Conservation (phyloP, 345 rosid genomes). For the Melaleuca quinquenervia region DNA sequence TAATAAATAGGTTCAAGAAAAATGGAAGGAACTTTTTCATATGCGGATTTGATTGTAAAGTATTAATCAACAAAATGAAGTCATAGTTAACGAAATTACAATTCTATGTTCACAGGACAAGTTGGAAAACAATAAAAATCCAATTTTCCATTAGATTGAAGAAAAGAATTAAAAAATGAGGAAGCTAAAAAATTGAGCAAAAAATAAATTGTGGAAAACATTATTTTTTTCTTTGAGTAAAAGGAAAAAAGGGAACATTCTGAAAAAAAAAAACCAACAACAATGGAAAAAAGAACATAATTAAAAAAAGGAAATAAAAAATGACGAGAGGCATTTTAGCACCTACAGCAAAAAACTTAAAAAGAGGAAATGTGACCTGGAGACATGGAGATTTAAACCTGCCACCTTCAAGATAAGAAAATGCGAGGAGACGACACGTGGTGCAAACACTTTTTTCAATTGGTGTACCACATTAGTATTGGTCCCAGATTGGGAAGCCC, state of each 20-base stretch:
- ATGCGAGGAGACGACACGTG: neutral
- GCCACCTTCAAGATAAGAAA: neutral
- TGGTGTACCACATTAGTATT: neutral
- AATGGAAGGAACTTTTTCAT: neutral
- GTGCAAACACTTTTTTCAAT: neutral
- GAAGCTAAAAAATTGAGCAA: neutral
- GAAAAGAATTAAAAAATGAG: neutral
- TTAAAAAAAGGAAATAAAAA: neutral
- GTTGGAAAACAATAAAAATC: neutral
- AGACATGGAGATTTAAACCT: neutral
- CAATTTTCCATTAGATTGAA: neutral
- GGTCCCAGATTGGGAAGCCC: neutral
- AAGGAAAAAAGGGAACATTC: neutral
- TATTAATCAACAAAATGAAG: neutral
- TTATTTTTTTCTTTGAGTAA: neutral
- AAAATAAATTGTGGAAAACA: neutral
- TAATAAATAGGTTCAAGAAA: neutral
- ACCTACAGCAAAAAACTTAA: neutral
- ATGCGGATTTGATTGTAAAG: neutral
- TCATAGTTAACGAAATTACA: neutral
- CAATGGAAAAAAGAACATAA: neutral
- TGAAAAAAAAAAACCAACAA: neutral
- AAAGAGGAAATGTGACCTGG: neutral
- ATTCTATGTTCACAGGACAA: neutral
- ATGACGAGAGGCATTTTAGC: neutral